Evolutionary conservation across 1,284 basidiomycete genomes (phyloP).

Genomic region (Caloboletus firmus): DNA sequence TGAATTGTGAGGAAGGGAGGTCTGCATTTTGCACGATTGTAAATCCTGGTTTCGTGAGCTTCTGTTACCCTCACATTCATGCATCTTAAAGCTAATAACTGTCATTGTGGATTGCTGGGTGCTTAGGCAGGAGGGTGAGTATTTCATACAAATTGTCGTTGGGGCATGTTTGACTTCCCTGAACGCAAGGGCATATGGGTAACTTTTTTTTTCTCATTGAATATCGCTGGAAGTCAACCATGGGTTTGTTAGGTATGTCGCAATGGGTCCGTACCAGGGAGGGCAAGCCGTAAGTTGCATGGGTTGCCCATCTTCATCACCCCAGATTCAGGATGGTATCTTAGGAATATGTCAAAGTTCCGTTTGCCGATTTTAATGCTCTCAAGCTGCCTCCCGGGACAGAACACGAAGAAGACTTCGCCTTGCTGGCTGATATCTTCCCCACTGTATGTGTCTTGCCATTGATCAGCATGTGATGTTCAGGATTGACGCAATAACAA

Average conservation of each 20-base stretch:
- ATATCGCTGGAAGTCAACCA: neutral
- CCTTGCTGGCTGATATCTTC: conserved; percentile 53
- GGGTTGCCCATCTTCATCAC: neutral
- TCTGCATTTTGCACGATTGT: conserved; percentile 53
- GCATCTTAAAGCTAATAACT: neutral
- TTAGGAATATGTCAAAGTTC: conserved; percentile 52
- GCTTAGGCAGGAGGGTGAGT: conserved; percentile 3
- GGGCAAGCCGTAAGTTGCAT: neutral
- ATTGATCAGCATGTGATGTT: neutral
- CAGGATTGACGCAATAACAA: neutral
- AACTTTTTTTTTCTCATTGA: neutral
- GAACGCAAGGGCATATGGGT: conserved; percentile 1
- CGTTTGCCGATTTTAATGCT: conserved; percentile 55
- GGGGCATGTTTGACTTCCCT: neutral
- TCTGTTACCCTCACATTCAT: neutral
- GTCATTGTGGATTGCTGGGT: no score
- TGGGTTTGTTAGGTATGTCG: neutral
- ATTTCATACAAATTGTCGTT: neutral
- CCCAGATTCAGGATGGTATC: neutral
- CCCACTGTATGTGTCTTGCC: conserved; percentile 39
- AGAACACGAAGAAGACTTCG: conserved; percentile 43
- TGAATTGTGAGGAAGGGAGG: conserved; percentile 51
- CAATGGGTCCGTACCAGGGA: conserved; percentile 3
- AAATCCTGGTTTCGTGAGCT: conserved; percentile 53
- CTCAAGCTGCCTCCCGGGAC: conserved; percentile 51